Evolutionary conservation across 164 flowering plant genomes (phyloP), one percentile per base, ranked within the genome.

Genomic region (Piper longum): DNA sequence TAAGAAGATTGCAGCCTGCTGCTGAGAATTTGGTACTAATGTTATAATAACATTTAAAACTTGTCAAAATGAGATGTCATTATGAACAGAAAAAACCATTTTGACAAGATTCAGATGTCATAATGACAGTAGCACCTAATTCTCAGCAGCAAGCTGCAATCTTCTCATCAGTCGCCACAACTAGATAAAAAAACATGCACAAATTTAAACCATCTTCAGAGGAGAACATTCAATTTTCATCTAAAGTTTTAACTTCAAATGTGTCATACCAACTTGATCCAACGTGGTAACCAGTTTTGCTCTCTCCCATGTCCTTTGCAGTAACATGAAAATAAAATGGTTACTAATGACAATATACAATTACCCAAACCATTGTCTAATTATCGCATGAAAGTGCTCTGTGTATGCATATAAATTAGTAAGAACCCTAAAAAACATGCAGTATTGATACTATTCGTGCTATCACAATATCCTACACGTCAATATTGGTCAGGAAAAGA

Each of bases 1-100:
- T 73, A 91, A 86, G 62, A 89, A 73, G 76, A 88, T 92, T 72
- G 96, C 96, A 65, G 88, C 86, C 60, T 92, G 98, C 76, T 92
- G 98, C 69, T 81, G 82, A 67, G 80, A 80, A 61, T 92, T 92
- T 77, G 98, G 98, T 43, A 90, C 92, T 16, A 87, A 92, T 81
- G 98, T 92, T 72, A 76, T 92, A 67, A 89, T 92, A 93, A 92
- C 98, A 41, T 86, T 96, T 61, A 95, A 84, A 74, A 86, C 91
- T 59, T 92, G 96, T 62, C 75, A 70, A 73, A 92, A 89, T 85
- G 98, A 96, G 89, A 73, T 1, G 36, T 19, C 36, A 14, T 19
- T 57, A 41, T n/a, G n/a, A n/a, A n/a, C n/a, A n/a, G n/a, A n/a
- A n/a, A n/a, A n/a, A n/a, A n/a, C n/a, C n/a, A n/a, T n/a, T n/a